These are phyloP conservation scores for Protomyces lactucae-debilis DNA, from an alignment of 1,139 yeast genomes.

Conservation along the genomic window DNA sequence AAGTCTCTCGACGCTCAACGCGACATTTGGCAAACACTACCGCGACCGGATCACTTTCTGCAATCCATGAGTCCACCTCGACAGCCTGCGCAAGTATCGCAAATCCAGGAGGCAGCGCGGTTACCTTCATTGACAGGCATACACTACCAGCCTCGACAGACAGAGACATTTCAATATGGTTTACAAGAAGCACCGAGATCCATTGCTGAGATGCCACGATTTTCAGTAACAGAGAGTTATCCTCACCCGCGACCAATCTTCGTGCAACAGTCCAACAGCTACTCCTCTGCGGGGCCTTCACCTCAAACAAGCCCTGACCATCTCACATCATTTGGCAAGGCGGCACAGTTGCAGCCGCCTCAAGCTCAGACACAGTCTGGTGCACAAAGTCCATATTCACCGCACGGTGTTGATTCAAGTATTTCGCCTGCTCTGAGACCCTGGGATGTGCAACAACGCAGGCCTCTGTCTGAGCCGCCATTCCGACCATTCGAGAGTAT, in stretches of 20 bases:
- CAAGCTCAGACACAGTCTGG: not conserved
- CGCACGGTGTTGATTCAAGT: not conserved
- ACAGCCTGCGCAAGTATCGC: not conserved
- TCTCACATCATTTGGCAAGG: not conserved
- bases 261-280: not conserved
- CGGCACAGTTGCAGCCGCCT: not conserved
- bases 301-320: not conserved
- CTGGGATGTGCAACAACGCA: not conserved
- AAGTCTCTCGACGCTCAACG: not conserved
- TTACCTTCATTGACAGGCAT: not conserved
- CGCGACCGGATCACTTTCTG: not conserved
- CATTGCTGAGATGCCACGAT: not conserved
- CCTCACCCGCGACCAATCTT: not conserved
- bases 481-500: not conserved
- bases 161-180: not conserved
- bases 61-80: not conserved
- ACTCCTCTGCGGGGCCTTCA: not conserved
- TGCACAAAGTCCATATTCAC: not conserved
- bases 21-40: not conserved
- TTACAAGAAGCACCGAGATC: not conserved
- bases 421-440: not conserved
- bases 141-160: not conserved
- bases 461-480: not conserved
- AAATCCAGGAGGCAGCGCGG: not conserved
- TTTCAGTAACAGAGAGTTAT: not conserved